A percentile compares a stretch with the other conserved stretches of the same genome.
Conservation (phyloP, 177 flowering plant genomes). For the Vitis hybrid region DNA sequence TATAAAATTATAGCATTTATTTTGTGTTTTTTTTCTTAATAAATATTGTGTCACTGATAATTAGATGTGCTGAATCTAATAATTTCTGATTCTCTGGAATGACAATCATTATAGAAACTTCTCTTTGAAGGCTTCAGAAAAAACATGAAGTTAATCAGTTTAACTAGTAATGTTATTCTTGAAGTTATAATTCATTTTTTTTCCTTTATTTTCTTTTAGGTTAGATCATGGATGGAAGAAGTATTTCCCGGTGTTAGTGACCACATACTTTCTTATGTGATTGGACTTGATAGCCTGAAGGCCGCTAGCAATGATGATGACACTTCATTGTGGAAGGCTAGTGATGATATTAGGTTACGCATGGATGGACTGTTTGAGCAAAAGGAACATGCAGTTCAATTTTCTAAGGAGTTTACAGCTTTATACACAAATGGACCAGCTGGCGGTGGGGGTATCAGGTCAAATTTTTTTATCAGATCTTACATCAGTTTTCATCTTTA, state of each 20-base stretch:
- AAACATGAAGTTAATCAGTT: neutral
- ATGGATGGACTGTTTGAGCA: slow-evolving; percentile 87
- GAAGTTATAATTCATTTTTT: neutral
- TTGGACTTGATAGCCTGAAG: slow-evolving; percentile 92
- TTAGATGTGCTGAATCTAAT: neutral
- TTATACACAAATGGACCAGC: slow-evolving; percentile 99
- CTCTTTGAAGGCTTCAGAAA: neutral
- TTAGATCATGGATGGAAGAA: slow-evolving; percentile 93
- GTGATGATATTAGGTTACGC: slow-evolving; percentile 74
- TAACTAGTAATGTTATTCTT: neutral
- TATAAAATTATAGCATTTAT: neutral
- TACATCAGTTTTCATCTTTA: neutral
- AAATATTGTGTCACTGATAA: neutral
- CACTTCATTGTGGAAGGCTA: slow-evolving; percentile 8
- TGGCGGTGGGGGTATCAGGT: slow-evolving; percentile 98
- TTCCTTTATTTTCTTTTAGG: slow-evolving; percentile 40
- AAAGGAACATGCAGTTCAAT: slow-evolving; percentile 75
- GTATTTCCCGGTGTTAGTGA: slow-evolving; percentile 47
- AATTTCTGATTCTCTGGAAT: neutral
- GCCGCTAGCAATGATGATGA: slow-evolving; percentile 26
- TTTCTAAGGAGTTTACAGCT: slow-evolving; percentile 73
- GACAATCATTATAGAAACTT: neutral
- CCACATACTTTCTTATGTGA: slow-evolving; percentile 65
- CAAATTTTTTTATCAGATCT: slow-evolving; percentile 5
- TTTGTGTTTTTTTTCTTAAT: neutral